Evolutionary conservation across 768 basidiomycete genomes (phyloP).

Genomic region (Cyathus striatus): DNA sequence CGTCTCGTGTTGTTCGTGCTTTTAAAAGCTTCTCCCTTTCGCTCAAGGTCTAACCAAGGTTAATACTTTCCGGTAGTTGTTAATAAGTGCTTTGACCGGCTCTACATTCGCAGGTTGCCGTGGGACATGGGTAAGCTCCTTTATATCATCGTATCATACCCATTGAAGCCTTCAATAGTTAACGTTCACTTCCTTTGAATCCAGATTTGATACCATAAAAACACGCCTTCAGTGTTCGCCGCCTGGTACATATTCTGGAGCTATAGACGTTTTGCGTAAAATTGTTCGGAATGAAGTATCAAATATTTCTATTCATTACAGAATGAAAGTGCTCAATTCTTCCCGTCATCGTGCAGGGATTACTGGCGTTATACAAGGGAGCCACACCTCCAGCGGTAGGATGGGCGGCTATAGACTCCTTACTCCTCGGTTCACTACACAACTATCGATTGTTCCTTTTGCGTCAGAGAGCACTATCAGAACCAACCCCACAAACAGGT

Average conservation of each 20-base stretch:
- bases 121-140: slow-evolving; percentile 59
- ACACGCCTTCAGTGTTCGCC: slow-evolving; percentile 68
- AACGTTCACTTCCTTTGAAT: slow-evolving; percentile 1
- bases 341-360: slow-evolving; percentile 30
- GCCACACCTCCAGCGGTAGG: slow-evolving; percentile 69
- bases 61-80: slow-evolving; percentile 3
- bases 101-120: slow-evolving; percentile 45
- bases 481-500: slow-evolving; percentile 37
- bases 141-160: no score
- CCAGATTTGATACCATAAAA: slow-evolving; percentile 70
- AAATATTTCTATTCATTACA: no score
- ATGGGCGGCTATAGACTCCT: slow-evolving; percentile 70
- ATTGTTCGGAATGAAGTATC: slow-evolving; percentile 59
- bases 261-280: slow-evolving; percentile 52
- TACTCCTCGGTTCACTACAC: slow-evolving; percentile 65
- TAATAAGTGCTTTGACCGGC: neutral
- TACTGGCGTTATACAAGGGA: slow-evolving; percentile 69
- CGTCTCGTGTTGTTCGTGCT: neutral
- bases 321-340: no score
- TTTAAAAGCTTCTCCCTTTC: neutral
- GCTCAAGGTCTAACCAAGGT: slow-evolving; percentile 48
- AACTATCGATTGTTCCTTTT: slow-evolving; percentile 64
- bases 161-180: no score
- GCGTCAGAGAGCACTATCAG: slow-evolving; percentile 48
- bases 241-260: slow-evolving; percentile 56